A percentile compares a stretch with the other conserved stretches of the same genome.
Conservation (phyloP, 441 rosid genomes). For the Mallotus japonicus region DNA sequence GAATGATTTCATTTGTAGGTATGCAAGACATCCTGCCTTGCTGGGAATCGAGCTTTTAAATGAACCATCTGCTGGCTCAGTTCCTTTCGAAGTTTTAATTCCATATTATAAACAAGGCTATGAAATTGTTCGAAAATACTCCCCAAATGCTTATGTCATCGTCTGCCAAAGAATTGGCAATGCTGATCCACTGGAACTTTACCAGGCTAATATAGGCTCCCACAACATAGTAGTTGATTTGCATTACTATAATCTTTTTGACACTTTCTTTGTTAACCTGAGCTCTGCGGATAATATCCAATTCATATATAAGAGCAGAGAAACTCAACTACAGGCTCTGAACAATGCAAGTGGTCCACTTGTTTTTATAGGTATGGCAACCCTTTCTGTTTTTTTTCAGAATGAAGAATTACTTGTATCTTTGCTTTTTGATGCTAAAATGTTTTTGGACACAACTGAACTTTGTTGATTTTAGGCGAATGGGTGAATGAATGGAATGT, state of each 20-base stretch:
- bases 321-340: constrained; percentile 54
- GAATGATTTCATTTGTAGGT: constrained; percentile 37
- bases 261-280: constrained; percentile 53
- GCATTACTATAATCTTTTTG: constrained; percentile 76
- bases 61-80: constrained; percentile 57
- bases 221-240: constrained; percentile 64
- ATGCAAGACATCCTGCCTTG: constrained; percentile 55
- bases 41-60: constrained; percentile 72
- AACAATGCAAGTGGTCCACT: constrained; percentile 53
- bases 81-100: constrained; percentile 53
- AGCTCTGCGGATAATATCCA: constrained; percentile 53
- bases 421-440: neutral
- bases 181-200: constrained; percentile 67
- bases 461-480: constrained; percentile 49
- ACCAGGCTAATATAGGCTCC: constrained; percentile 56
- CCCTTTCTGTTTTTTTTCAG: neutral
- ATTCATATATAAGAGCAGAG: constrained; percentile 53
- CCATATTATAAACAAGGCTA: constrained; percentile 65
- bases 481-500: constrained; percentile 83
- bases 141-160: constrained; percentile 56
- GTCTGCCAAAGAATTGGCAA: constrained; percentile 74
- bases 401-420: too few species aligned
- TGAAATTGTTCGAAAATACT: constrained; percentile 49
- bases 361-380: constrained; percentile 55
- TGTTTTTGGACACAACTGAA: neutral